Conservation (phyloP, 1,139 yeast genomes). For the Kluyveromyces marxianus region DNA sequence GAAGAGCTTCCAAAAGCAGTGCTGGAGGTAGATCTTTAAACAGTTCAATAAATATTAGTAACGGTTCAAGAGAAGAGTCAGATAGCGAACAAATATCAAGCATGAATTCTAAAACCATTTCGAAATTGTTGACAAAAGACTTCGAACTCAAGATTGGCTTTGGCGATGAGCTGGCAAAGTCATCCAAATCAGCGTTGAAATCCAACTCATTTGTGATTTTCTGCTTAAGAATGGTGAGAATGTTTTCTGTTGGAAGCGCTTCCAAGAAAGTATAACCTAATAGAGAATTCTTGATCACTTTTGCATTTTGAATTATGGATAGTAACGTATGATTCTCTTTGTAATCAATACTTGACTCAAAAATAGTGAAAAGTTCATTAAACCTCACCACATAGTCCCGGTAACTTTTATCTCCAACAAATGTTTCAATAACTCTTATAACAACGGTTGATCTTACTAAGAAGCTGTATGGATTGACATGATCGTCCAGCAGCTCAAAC, state of each 20-base stretch:
- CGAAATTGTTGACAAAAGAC: not conserved
- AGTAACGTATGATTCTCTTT: not conserved
- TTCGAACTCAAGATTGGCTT: not conserved
- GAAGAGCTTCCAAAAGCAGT: not conserved
- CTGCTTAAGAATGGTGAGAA: not conserved
- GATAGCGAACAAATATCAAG: not conserved
- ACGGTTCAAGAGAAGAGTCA: not conserved
- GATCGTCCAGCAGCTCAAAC: not conserved
- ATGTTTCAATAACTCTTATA: not conserved
- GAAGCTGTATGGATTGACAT: not conserved
- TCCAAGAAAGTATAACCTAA: not conserved
- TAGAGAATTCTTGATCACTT: not conserved
- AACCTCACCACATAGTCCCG: not conserved
- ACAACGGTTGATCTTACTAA: not conserved
- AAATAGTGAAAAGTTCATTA: not conserved
- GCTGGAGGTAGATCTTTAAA: conserved; percentile 2
- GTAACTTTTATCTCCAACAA: not conserved
- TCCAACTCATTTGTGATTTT: not conserved
- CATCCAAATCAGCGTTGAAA: not conserved
- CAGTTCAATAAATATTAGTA: not conserved
- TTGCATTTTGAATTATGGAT: not conserved
- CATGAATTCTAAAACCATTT: not conserved
- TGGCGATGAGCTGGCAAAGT: not conserved
- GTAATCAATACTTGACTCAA: not conserved
- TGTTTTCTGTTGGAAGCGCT: not conserved